A percentile compares a stretch with the other conserved stretches of the same genome.
phyloP scores from a whole-genome alignment of 2,329 filamentous ascomycete species.

The Aphanocladium album region DNA sequence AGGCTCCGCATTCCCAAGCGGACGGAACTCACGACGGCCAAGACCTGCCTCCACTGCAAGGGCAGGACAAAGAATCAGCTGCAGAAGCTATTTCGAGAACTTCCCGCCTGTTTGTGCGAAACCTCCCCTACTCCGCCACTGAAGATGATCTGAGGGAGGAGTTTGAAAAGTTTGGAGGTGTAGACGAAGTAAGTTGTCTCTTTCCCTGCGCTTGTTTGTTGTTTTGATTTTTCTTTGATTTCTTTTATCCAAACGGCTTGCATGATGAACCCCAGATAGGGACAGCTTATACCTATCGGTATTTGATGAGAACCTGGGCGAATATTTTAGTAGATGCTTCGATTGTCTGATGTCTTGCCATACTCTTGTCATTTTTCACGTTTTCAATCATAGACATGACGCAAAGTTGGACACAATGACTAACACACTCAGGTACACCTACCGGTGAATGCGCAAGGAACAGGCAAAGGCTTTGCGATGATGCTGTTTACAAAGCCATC shows the following conservation, averaged over 20 bases:
- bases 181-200: conserved; percentile 75
- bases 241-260: conserved; percentile 23
- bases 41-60: conserved; percentile 20
- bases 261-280: conserved; percentile 99
- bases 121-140: conserved; percentile 74
- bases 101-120: conserved; percentile 79
- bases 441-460: conserved; percentile 65
- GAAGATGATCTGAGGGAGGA: conserved; percentile 70
- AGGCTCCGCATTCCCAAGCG: conserved; percentile 25
- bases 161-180: conserved; percentile 66
- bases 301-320: conserved; percentile 86
- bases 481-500: conserved; percentile 70
- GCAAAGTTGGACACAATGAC: conserved; percentile 15
- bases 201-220: conserved; percentile 7
- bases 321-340: conserved; percentile 99
- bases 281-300: conserved; percentile 92
- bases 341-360: conserved; percentile 62
- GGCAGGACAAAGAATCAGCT: conserved; percentile 33
- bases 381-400: conserved; percentile 16
- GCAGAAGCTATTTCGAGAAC: conserved; percentile 64
- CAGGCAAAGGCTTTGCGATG: conserved; percentile 86
- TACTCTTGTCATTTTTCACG: conserved; percentile 22
- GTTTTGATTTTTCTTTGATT: conserved; percentile 17
- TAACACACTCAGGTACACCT: conserved; percentile 69
- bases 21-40: conserved; percentile 23